phyloP scores from a whole-genome alignment of 2,329 filamentous ascomycete genomes.

The Trichoderma sp. region DNA sequence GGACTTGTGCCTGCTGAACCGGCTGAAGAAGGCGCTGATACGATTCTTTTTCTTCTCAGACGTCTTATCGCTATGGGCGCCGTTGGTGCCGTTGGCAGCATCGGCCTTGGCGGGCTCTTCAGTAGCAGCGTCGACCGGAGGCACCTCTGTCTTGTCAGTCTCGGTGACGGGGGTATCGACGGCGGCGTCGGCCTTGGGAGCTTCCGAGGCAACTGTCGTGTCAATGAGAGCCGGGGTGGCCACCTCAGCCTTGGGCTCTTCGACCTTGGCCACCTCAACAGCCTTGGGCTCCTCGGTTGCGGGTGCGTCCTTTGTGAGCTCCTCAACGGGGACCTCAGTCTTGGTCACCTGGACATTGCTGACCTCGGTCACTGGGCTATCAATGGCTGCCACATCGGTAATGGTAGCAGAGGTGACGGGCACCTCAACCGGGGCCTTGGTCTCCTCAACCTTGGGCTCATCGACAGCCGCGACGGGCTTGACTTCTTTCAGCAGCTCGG shows the following conservation, averaged over 20 bases:
- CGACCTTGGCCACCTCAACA: neutral
- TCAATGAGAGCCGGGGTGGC: neutral
- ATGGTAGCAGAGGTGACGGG: slow-evolving; percentile 20
- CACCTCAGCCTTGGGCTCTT: slow-evolving; percentile 12
- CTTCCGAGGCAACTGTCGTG: slow-evolving; percentile 20
- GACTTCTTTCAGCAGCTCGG: slow-evolving; percentile 68
- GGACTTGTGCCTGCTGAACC: slow-evolving; percentile 52
- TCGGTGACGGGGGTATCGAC: slow-evolving; percentile 23
- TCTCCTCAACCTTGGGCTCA: slow-evolving; percentile 29
- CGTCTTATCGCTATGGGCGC: slow-evolving; percentile 21
- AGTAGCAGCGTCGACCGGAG: slow-evolving; percentile 11
- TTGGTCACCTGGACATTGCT: slow-evolving; percentile 26
- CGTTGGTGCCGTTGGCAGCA: slow-evolving; percentile 26
- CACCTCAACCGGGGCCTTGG: neutral
- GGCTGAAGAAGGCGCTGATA: slow-evolving; percentile 60
- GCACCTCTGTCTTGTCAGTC: slow-evolving; percentile 24
- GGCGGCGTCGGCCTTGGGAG: slow-evolving; percentile 17
- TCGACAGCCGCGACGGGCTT: slow-evolving; percentile 40
- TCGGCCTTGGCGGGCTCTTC: slow-evolving; percentile 24
- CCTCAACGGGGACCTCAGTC: slow-evolving; percentile 25
- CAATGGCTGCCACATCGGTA: slow-evolving; percentile 25
- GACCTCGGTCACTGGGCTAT: slow-evolving; percentile 24
- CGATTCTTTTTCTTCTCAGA: slow-evolving; percentile 60
- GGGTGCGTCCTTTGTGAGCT: slow-evolving; percentile 34
- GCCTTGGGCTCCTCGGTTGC: slow-evolving; percentile 10